phyloP scores from a whole-genome alignment of 495 filamentous ascomycete species.

The Terfezia boudieri region DNA sequence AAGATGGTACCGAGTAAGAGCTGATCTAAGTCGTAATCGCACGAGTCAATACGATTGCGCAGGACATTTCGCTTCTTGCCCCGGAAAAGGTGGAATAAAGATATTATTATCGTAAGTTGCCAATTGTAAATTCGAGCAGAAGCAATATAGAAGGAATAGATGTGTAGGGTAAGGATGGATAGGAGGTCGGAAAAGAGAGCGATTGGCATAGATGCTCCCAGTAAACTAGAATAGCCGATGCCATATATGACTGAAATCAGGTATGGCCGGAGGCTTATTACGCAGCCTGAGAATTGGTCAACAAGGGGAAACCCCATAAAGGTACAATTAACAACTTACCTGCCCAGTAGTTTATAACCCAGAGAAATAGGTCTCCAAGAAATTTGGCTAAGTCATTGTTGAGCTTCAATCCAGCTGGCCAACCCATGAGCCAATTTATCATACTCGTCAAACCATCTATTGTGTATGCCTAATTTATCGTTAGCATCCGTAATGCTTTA shows the following conservation, averaged over 20 bases:
- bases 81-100: constrained; percentile 91
- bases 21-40: constrained; percentile 97
- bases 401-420: constrained; percentile 92
- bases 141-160: constrained; percentile 93
- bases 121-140: constrained; percentile 93
- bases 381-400: constrained; percentile 89
- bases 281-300: constrained; percentile 3
- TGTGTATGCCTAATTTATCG: constrained; percentile 34
- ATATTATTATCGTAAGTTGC: constrained; percentile 90
- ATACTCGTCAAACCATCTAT: constrained; percentile 73
- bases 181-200: constrained; percentile 87
- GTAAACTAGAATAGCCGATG: constrained; percentile 85
- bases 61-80: constrained; percentile 96
- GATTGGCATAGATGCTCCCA: constrained; percentile 90
- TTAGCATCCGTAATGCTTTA: neutral
- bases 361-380: constrained; percentile 80
- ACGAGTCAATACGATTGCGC: constrained; percentile 90
- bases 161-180: constrained; percentile 79
- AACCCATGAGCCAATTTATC: constrained; percentile 89
- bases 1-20: constrained; percentile 89
- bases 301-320: neutral
- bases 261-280: constrained; percentile 42
- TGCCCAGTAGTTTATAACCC: constrained; percentile 97
- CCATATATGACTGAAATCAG: constrained; percentile 77
- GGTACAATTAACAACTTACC: neutral